phyloP scores from a whole-genome alignment of 257 asterid species.

The Nyctanthes arbortristis region DNA sequence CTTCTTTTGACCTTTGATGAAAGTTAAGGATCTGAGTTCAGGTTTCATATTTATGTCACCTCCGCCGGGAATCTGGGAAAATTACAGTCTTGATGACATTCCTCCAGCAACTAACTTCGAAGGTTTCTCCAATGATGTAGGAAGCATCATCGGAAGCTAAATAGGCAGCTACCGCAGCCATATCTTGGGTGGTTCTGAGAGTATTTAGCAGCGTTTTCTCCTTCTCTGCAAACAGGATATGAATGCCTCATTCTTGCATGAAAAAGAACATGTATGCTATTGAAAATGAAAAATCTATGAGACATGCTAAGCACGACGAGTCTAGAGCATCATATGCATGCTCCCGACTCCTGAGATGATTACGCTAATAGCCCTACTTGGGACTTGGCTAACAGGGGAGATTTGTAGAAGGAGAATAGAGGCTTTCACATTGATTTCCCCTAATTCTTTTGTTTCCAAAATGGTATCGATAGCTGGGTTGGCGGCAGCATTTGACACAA shows the following conservation, averaged over 20 bases:
- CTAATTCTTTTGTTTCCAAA: slow-evolving; percentile 73
- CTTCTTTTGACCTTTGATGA: slow-evolving; percentile 41
- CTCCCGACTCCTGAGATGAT: background rate
- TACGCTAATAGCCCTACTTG: background rate
- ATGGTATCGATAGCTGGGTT: slow-evolving; percentile 72
- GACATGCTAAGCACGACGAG: background rate
- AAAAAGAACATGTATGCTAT: too few species aligned
- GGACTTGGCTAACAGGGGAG: background rate
- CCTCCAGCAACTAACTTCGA: slow-evolving; percentile 93
- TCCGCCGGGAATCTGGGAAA: background rate
- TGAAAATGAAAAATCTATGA: too few species aligned
- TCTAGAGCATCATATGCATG: too few species aligned
- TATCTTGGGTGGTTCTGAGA: slow-evolving; percentile 79
- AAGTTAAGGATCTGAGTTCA: background rate
- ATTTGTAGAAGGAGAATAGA: slow-evolving; percentile 73
- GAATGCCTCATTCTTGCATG: background rate
- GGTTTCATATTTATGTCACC: background rate
- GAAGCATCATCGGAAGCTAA: slow-evolving; percentile 93
- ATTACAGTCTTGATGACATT: slow-evolving; percentile 68
- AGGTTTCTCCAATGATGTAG: slow-evolving; percentile 76
- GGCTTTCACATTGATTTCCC: slow-evolving; percentile 92
- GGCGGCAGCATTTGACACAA: slow-evolving; percentile 94
- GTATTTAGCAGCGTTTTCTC: slow-evolving; percentile 71
- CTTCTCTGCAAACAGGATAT: slow-evolving; percentile 47
- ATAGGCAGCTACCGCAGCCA: slow-evolving; percentile 88